Evolutionary conservation across 2,329 filamentous ascomycete species (phyloP).

Genomic region (Paradendryphiella salina): DNA sequence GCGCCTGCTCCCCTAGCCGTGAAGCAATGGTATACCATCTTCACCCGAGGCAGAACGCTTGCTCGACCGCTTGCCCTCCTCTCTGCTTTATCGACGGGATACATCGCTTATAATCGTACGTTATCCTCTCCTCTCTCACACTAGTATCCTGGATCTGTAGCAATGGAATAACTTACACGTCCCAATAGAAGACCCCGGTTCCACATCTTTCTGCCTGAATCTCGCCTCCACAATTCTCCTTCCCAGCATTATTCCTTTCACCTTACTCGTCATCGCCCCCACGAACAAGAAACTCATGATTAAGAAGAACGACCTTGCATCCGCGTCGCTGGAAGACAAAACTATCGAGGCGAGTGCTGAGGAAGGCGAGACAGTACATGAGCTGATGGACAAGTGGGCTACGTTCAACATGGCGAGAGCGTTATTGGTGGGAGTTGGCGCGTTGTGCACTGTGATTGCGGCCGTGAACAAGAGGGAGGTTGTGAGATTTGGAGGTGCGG

Average conservation of each 20-base stretch:
- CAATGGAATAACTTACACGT: conserved; percentile 7
- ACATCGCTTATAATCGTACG: conserved; percentile 52
- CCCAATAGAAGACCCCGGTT: conserved; percentile 30
- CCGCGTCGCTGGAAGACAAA: conserved; percentile 45
- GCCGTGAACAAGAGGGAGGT: conserved; percentile 33
- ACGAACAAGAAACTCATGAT: conserved; percentile 55
- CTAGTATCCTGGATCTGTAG: background rate
- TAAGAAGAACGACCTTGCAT: conserved; percentile 50
- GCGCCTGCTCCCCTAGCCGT: conserved; percentile 60
- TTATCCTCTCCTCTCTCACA: background rate
- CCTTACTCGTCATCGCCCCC: conserved; percentile 50
- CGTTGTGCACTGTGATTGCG: conserved; percentile 32
- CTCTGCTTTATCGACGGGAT: conserved; percentile 51
- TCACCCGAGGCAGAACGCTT: conserved; percentile 46
- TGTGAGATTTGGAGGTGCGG: conserved; percentile 29
- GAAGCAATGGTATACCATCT: conserved; percentile 58
- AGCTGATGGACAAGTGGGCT: conserved; percentile 61
- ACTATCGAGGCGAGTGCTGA: conserved; percentile 43
- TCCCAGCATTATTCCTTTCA: conserved; percentile 58
- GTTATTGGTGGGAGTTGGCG: conserved; percentile 37
- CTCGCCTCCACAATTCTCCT: conserved; percentile 53
- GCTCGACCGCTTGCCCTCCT: conserved; percentile 50
- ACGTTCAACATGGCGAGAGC: conserved; percentile 56
- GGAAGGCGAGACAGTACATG: conserved; percentile 54
- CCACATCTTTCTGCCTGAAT: conserved; percentile 51